A percentile compares a stretch with the other conserved stretches of the same genome.
Conservation (phyloP, 2,329 filamentous ascomycete species). For the Hymenoscyphus albidus region DNA sequence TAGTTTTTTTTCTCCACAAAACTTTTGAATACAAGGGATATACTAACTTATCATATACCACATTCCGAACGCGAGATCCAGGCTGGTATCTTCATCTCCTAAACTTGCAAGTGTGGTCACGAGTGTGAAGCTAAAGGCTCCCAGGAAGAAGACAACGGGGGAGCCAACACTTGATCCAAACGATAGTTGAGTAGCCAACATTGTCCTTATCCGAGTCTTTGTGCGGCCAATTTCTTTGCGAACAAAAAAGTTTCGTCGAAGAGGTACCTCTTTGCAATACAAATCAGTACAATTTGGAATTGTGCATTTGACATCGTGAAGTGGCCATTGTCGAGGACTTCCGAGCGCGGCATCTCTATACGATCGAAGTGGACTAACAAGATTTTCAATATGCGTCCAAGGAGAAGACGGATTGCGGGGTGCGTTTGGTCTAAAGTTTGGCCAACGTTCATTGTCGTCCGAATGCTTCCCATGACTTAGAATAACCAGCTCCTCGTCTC, state of each 20-base stretch:
- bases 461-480: slow-evolving; percentile 6
- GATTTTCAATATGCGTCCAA: slow-evolving; percentile 21
- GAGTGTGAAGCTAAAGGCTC: slow-evolving; percentile 21
- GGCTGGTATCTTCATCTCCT: slow-evolving; percentile 17
- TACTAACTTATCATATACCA: slow-evolving; percentile 25
- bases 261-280: slow-evolving; percentile 14
- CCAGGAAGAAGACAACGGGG: slow-evolving; percentile 26
- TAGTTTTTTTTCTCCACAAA: too few relatives aligned
- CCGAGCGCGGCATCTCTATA: slow-evolving; percentile 14
- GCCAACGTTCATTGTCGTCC: slow-evolving; percentile 13
- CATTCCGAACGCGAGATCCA: slow-evolving; percentile 22
- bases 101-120: slow-evolving; percentile 11
- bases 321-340: slow-evolving; percentile 18
- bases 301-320: slow-evolving; percentile 16
- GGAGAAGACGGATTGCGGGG: slow-evolving; percentile 15
- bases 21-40: too few relatives aligned
- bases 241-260: slow-evolving; percentile 9
- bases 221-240: slow-evolving; percentile 18
- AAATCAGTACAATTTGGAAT: slow-evolving; percentile 11
- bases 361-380: slow-evolving; percentile 19
- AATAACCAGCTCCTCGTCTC: slow-evolving; percentile 12
- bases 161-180: slow-evolving; percentile 24
- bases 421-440: slow-evolving; percentile 3
- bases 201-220: slow-evolving; percentile 29
- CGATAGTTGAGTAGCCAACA: slow-evolving; percentile 19